Evolutionary conservation across 768 basidiomycete species (phyloP).

Genomic region (Mycena galericulata): DNA sequence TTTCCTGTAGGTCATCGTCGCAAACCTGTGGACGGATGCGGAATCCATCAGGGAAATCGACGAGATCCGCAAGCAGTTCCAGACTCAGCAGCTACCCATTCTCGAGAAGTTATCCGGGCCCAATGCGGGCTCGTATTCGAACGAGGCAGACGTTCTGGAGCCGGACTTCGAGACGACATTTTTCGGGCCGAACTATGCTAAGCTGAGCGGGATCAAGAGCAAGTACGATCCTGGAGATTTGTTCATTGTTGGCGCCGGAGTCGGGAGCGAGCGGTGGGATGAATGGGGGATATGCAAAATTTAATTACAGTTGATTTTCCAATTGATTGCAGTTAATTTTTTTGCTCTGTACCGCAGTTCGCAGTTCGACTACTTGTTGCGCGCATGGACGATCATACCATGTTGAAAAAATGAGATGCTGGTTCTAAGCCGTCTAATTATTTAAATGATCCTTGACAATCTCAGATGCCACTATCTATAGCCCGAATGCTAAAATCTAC

Average conservation of each 20-base stretch:
- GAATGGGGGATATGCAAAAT: constrained; percentile 41
- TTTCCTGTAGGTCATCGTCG: constrained; percentile 37
- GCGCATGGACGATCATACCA: too few relatives aligned
- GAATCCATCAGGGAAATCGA: constrained; percentile 33
- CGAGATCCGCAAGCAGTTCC: constrained; percentile 37
- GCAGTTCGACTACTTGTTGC: too few relatives aligned
- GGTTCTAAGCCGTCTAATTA: too few relatives aligned
- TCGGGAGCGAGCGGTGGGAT: constrained; percentile 49
- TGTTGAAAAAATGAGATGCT: too few relatives aligned
- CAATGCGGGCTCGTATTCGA: constrained; percentile 47
- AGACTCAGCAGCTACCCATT: constrained; percentile 40
- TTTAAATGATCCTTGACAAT: too few relatives aligned
- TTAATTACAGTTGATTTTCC: too few relatives aligned
- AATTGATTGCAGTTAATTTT: too few relatives aligned
- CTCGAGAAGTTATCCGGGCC: constrained; percentile 42
- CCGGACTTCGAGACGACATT: constrained; percentile 45
- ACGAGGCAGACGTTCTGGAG: constrained; percentile 49
- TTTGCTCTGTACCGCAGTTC: too few relatives aligned
- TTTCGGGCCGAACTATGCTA: constrained; percentile 48
- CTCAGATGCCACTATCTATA: too few relatives aligned
- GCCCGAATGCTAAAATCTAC: too few relatives aligned
- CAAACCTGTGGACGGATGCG: constrained; percentile 31
- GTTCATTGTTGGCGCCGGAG: constrained; percentile 46
- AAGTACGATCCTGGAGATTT: constrained; percentile 48
- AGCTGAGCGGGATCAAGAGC: constrained; percentile 44